Evolutionary conservation across 768 basidiomycete species (phyloP), one percentile per base, ranked within the genome.

Genomic region (Pleurotus tuber-regium): DNA sequence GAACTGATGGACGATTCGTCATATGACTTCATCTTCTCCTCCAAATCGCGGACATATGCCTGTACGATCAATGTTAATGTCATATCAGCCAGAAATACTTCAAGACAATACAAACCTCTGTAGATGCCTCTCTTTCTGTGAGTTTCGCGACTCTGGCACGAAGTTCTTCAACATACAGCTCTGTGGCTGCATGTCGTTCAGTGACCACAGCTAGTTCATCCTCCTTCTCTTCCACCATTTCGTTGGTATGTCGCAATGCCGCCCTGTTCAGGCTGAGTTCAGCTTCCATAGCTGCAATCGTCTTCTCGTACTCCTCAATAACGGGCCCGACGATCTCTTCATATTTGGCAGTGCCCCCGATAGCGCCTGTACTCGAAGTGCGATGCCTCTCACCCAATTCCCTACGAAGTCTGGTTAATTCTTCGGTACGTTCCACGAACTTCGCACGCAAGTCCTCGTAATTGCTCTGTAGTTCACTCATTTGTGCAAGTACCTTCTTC

Each of bases 281-380:
- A 0, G 89, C 90, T 67, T 99, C 97, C 79, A 99, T 88, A 2
- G 92, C 87, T 35, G 84, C 80, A 57, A 98, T 96, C 1, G 93
- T 92, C 76, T 96, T 93, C 75, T 99, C 96, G 68, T 99, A 99
- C 70, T 98, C 94, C 69, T 97, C 91, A 46, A 99, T 97, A 59
- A 99, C 94, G 2, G 96, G 96, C 12, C 93, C 95, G 18, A 98
- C 95, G 56, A 89, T 93, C 68, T 92, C 92, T 62, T 92, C 92
- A 61, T 92, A 92, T 61, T 85, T 87, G 54, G 77, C 84, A 2
- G 84, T 89, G 14, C 83, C 88, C 2, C 81, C 79, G 18, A 86
- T 60, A 28, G 80, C 78, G 24, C 89, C 88, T 6, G 80, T 76
- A 16, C 69, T 68, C 16, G 56, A 54, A 4, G 65, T 59, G 33